Conservation (phyloP, 176 grass and related monocot species). For the Eremochloa ophiuroides region DNA sequence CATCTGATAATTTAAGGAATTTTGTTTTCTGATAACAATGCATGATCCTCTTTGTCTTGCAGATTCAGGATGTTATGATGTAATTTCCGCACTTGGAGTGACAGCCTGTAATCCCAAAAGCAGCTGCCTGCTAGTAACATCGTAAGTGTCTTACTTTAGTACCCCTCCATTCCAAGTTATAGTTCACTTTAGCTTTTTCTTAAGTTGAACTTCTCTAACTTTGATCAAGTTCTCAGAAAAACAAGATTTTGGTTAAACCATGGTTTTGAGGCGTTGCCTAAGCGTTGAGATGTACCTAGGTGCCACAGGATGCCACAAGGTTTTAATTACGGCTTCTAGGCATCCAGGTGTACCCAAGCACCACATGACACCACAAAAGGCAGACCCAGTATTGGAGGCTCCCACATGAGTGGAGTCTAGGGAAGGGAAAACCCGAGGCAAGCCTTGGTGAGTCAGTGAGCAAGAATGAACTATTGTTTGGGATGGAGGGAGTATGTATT, state of each 20-base stretch:
- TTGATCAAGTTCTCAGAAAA: background rate
- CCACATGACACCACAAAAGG: too few relatives aligned
- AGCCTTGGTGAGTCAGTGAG: too few relatives aligned
- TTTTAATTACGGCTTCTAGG: background rate
- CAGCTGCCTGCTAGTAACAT: background rate
- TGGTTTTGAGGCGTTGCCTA: background rate
- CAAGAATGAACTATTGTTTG: background rate
- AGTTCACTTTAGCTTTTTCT: background rate
- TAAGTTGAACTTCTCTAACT: background rate
- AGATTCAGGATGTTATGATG: background rate
- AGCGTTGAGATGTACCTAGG: background rate
- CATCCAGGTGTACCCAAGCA: background rate
- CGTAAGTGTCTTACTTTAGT: constrained; percentile 1
- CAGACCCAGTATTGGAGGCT: too few relatives aligned
- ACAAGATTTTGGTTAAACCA: background rate
- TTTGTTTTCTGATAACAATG: background rate
- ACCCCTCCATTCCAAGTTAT: background rate
- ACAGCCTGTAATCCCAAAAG: background rate
- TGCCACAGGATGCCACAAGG: background rate
- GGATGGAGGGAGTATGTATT: too few relatives aligned
- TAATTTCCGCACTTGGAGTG: background rate
- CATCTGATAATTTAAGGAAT: background rate
- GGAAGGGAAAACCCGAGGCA: too few relatives aligned
- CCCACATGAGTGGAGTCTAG: too few relatives aligned
- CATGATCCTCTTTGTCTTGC: background rate